Base-by-base conservation (phyloP, 75 land plant species). In the Pinus albicaulis region DNA sequence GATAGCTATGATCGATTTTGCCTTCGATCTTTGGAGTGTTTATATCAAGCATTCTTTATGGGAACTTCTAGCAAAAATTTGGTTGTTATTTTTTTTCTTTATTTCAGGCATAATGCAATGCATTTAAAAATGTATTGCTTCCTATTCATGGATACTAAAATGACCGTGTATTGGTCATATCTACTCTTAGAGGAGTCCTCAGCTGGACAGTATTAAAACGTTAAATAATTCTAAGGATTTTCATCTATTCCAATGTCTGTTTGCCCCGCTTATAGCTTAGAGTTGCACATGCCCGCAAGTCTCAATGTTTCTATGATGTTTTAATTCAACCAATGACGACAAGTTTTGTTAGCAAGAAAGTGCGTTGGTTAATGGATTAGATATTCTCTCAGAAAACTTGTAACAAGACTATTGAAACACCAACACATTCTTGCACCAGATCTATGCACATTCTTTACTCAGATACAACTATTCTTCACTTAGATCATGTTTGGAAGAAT, bases 401-500 rank as follows among this genome's bases (percentile, higher is more conserved):
- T 48, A 38, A 41, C 71, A 68, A 44, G 36, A n/a, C 12, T 38
- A 3, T 0, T 16, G 1, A 68, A 20, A 44, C n/a, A 8, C 19
- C 28, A 19, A 4, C 7, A 11, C 0, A 5, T 65, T 17, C 17
- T 20, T 65, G 70, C 36, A 7, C 17, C 70, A 65, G 44, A 65
- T 65, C 70, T 17, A 16, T 36, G 44, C 16, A 16, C 1, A 19
- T 19, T 17, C 8, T 36, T 6, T 7, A 1, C 34, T 12, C 44
- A 65, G 16, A 16, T 15, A 61, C 8, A 34, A n/a, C 31, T 38
- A 65, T 65, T 31, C 16, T 7, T 65, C 70, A 38, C 74, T 71
- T 4, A 65, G 73, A 48, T 85, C 78, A 22, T 56, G 62, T 41
- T 80, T 69, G 48, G 76, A 25, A 44, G 81, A 79, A 57, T 64